Evolutionary conservation across 371 early-diverging fungal genomes (phyloP).

Genomic region (Actinomortierella ambigua): DNA sequence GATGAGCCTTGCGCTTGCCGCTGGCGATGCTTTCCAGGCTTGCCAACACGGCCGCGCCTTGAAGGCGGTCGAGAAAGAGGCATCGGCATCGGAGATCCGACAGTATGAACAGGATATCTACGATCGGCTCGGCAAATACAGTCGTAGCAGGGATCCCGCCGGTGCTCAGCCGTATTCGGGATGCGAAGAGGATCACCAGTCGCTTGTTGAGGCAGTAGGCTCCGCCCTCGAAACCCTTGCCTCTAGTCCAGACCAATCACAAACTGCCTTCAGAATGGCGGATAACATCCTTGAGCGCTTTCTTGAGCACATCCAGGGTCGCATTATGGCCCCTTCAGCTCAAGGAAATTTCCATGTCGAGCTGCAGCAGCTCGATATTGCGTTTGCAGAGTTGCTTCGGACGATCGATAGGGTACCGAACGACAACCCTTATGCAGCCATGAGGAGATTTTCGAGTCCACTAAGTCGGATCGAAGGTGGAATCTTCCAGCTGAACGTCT

Average conservation of each 20-base stretch:
- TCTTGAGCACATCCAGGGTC: not conserved
- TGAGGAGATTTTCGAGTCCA: conserved; percentile 1
- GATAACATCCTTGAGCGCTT: not conserved
- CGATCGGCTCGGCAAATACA: conserved; percentile 8
- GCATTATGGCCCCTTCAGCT: not conserved
- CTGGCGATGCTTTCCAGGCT: conserved; percentile 25
- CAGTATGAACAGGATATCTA: conserved; percentile 19
- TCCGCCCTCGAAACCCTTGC: too few relatives aligned
- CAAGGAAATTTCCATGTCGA: not conserved
- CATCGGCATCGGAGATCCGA: not conserved
- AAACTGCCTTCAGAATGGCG: not conserved
- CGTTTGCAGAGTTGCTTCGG: conserved; percentile 1
- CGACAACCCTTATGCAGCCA: not conserved
- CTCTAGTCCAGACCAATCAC: too few relatives aligned
- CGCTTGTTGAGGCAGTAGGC: not conserved
- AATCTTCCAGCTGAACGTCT: conserved; percentile 2
- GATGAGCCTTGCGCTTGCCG: conserved; percentile 7
- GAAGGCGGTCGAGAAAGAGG: conserved; percentile 3
- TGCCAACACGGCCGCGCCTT: conserved; percentile 17
- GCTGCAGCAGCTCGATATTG: conserved; percentile 12
- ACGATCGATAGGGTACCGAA: conserved; percentile 3
- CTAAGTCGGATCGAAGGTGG: conserved; percentile 2
- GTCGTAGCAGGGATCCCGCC: conserved; percentile 10
- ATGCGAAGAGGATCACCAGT: not conserved
- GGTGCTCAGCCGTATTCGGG: not conserved